Conservation (phyloP, 2,329 filamentous ascomycete species). For the Cladorrhinum sp. region DNA sequence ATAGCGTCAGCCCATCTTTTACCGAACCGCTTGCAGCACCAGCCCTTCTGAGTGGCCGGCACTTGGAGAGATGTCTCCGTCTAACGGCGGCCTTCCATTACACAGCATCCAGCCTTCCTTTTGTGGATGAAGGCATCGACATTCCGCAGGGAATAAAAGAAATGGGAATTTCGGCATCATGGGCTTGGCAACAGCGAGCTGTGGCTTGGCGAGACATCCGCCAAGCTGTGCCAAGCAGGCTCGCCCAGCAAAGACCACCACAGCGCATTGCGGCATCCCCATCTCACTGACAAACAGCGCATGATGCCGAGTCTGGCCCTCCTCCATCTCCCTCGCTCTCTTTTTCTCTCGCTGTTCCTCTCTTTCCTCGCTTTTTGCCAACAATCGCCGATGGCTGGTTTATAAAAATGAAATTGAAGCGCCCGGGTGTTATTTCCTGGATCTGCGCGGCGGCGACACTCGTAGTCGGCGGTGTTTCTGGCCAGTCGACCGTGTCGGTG, state of each 20-base stretch:
- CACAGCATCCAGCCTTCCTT: background rate
- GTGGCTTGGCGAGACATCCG: background rate
- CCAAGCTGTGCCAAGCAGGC: background rate
- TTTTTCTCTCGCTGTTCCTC: constrained; percentile 1
- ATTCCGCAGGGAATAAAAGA: background rate
- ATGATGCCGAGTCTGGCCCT: too few species aligned
- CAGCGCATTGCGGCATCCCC: background rate
- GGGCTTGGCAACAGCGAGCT: background rate
- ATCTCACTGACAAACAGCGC: background rate
- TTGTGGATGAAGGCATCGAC: background rate
- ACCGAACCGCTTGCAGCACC: background rate
- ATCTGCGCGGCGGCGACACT: constrained; percentile 13
- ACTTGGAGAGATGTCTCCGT: background rate
- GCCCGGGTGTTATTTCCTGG: constrained; percentile 10
- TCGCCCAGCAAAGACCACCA: background rate
- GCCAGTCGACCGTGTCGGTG: constrained; percentile 41
- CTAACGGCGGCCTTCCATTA: background rate
- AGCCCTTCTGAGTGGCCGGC: background rate
- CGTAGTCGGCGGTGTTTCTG: background rate
- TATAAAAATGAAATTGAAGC: constrained; percentile 18
- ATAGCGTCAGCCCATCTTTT: background rate
- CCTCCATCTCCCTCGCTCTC: background rate
- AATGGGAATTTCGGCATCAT: background rate
- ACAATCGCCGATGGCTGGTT: background rate
- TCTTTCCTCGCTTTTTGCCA: background rate